These are phyloP conservation scores for Tulasnella sp. DNA, from an alignment of 768 basidiomycete genomes.

Conservation along the genomic window DNA sequence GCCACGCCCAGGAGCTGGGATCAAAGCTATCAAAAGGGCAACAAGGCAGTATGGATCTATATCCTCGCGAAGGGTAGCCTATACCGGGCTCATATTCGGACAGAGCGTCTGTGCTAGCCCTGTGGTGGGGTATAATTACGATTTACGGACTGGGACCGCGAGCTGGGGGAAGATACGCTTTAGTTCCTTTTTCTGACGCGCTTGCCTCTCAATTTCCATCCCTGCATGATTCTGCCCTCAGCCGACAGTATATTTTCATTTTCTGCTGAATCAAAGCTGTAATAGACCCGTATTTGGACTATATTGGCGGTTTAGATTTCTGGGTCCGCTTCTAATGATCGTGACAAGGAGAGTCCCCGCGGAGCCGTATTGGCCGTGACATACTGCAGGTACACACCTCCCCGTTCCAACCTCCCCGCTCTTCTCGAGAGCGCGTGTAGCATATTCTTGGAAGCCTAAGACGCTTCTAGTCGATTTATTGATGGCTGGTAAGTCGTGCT, in stretches of 20 bases:
- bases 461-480: neutral
- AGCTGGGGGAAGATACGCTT: neutral
- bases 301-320: no score
- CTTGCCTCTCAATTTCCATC: neutral
- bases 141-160: neutral
- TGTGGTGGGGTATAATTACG: neutral
- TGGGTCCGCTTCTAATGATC: neutral
- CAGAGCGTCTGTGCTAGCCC: neutral
- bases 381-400: neutral
- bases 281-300: no score
- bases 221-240: no score
- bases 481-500: neutral
- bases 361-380: neutral
- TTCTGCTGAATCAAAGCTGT: no score
- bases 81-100: neutral
- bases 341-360: neutral
- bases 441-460: neutral
- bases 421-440: neutral
- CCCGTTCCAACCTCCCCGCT: neutral
- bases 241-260: no score
- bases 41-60: neutral
- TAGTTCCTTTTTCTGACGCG: neutral
- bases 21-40: neutral
- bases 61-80: neutral
- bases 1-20: no score